phyloP scores from a whole-genome alignment of 1,139 yeast genomes.

The Petasospora rhodanensis region DNA sequence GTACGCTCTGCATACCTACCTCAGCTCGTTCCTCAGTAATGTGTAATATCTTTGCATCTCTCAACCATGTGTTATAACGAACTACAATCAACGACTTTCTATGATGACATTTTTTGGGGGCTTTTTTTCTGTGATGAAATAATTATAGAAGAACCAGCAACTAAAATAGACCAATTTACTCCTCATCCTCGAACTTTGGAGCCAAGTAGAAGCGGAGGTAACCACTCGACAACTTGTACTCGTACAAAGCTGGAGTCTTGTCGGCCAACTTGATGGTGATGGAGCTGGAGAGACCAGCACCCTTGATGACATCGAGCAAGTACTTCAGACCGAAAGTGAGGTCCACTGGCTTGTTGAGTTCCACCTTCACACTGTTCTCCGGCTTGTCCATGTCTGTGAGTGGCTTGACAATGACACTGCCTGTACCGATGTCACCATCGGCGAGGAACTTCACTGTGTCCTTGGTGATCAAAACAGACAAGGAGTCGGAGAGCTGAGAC shows the following conservation, averaged over 20 bases:
- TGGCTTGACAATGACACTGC: conserved; percentile 83
- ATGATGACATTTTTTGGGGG: too few relatives aligned
- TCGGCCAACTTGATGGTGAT: conserved; percentile 86
- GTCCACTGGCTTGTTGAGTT: conserved; percentile 82
- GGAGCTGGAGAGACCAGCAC: conserved; percentile 69
- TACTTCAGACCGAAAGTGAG: conserved; percentile 90
- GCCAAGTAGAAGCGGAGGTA: conserved; percentile 94
- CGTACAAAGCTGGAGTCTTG: conserved; percentile 91
- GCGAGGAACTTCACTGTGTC: conserved; percentile 88
- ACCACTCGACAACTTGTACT: conserved; percentile 89
- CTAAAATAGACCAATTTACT: conserved; percentile 26
- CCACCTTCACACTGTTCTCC: conserved; percentile 67
- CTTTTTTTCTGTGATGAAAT: too few relatives aligned
- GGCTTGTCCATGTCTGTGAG: conserved; percentile 77
- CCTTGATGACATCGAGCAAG: conserved; percentile 86
- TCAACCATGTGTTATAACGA: too few relatives aligned
- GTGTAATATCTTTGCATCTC: neutral
- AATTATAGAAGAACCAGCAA: conserved; percentile 4
- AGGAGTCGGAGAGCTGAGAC: conserved; percentile 79
- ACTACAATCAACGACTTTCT: too few relatives aligned
- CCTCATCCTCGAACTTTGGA: conserved; percentile 93
- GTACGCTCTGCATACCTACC: conserved; percentile 38
- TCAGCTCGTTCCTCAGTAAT: conserved; percentile 10
- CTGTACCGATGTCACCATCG: conserved; percentile 91
- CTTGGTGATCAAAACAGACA: conserved; percentile 82